Evolutionary conservation across 371 early-diverging fungal species (phyloP).

Genomic region (Nematocida sp.): DNA sequence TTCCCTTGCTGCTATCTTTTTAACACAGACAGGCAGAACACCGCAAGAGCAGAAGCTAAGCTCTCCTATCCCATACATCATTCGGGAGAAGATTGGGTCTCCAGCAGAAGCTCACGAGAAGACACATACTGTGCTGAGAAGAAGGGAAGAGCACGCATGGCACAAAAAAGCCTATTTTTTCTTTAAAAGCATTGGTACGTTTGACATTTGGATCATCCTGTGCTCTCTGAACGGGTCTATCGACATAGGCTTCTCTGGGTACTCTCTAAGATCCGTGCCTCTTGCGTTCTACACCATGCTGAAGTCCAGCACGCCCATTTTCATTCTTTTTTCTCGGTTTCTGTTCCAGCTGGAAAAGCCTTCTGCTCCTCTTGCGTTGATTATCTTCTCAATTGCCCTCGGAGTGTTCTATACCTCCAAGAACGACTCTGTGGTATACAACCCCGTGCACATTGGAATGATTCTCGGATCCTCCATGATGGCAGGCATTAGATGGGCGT

Average conservation of each 20-base stretch:
- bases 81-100: conserved; percentile 15
- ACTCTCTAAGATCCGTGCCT: conserved; percentile 55
- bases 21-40: conserved; percentile 29
- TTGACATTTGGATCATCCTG: conserved; percentile 43
- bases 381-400: conserved; percentile 60
- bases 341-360: conserved; percentile 61
- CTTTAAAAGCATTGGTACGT: conserved; percentile 30
- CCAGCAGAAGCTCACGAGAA: neutral
- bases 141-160: too few relatives aligned
- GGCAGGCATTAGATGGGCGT: conserved; percentile 64
- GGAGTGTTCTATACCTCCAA: conserved; percentile 61
- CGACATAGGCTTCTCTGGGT: conserved; percentile 61
- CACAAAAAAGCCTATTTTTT: too few relatives aligned
- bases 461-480: conserved; percentile 57
- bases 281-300: conserved; percentile 65
- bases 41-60: neutral
- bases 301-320: conserved; percentile 64
- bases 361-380: conserved; percentile 45
- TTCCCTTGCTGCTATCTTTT: conserved; percentile 6
- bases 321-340: conserved; percentile 62
- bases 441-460: conserved; percentile 33
- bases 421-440: conserved; percentile 45
- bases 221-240: conserved; percentile 60
- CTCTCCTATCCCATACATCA: conserved; percentile 35
- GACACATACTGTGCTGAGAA: too few relatives aligned